Conservation (phyloP, 257 asterid species). For the Cruciata laevipes region DNA sequence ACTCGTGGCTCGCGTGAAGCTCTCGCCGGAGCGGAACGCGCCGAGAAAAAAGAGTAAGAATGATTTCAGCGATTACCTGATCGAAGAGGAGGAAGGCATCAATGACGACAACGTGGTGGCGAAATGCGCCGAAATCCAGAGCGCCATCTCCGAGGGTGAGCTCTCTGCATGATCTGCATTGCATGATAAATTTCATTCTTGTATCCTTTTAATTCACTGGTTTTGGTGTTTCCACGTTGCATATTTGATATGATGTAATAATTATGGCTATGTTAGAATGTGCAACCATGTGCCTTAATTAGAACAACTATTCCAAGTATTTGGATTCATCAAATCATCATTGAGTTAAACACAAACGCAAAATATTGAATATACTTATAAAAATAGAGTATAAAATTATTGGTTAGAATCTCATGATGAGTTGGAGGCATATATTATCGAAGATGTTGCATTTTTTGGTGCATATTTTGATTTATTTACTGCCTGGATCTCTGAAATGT, state of each 20-base stretch:
- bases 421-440: too few species aligned
- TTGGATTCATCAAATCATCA: too few species aligned
- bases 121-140: constrained; percentile 84
- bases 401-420: neutral
- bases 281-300: too few species aligned
- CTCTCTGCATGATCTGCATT: constrained; percentile 33
- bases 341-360: too few species aligned
- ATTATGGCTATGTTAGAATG: neutral
- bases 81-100: constrained; percentile 87
- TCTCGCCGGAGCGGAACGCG: constrained; percentile 31
- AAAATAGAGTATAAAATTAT: too few species aligned
- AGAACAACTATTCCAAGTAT: too few species aligned
- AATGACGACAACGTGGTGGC: constrained; percentile 57
- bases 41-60: constrained; percentile 40
- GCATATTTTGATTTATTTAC: too few species aligned
- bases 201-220: too few species aligned
- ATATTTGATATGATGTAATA: neutral
- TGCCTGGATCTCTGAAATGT: constrained; percentile 23
- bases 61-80: constrained; percentile 56
- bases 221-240: too few species aligned
- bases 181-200: too few species aligned
- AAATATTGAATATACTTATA: too few species aligned
- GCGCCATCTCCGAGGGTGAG: constrained; percentile 81
- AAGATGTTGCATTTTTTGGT: too few species aligned
- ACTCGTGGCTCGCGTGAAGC: constrained; percentile 65